Conservation (phyloP, 2,329 filamentous ascomycete species). For the Penicillium vulpinum region DNA sequence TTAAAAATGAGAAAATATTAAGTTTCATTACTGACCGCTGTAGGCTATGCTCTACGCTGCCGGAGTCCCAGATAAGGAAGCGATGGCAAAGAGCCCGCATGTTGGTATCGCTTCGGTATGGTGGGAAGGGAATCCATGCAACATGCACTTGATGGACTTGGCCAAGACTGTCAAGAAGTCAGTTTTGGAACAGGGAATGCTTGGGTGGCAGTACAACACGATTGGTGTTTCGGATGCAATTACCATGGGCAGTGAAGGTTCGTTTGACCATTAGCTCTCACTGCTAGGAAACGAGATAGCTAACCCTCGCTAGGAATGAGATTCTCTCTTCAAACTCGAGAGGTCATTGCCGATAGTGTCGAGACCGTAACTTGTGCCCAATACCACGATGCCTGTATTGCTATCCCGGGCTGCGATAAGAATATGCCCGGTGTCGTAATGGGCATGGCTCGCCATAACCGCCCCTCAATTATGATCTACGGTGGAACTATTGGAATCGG, state of each 20-base stretch:
- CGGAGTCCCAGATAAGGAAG: conserved; percentile 76
- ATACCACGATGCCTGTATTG: conserved; percentile 88
- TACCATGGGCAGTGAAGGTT: conserved; percentile 91
- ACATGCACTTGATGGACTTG: conserved; percentile 75
- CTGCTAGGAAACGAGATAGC: conserved; percentile 3
- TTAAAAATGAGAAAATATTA: conserved; percentile 1
- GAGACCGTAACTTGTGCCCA: conserved; percentile 92
- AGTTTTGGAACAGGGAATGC: conserved; percentile 78
- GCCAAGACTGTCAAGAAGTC: conserved; percentile 84
- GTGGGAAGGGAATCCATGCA: conserved; percentile 98
- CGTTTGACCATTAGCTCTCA: conserved; percentile 22
- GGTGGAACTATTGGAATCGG: conserved; percentile 88
- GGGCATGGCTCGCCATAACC: conserved; percentile 86
- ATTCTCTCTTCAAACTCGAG: conserved; percentile 84
- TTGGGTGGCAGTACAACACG: conserved; percentile 93
- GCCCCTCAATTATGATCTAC: conserved; percentile 93
- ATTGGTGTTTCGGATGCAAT: conserved; percentile 88
- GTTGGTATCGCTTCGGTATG: conserved; percentile 89
- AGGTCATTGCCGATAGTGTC: conserved; percentile 92
- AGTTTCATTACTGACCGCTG: conserved; percentile 1
- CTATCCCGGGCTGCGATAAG: conserved; percentile 93
- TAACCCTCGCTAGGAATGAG: conserved; percentile 68
- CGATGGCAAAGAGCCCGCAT: conserved; percentile 88
- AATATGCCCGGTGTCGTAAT: conserved; percentile 95
- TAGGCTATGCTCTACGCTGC: conserved; percentile 95